Evolutionary conservation across 805 yeast genomes (phyloP).

Genomic region (Kodamaea kaohsiungensis): DNA sequence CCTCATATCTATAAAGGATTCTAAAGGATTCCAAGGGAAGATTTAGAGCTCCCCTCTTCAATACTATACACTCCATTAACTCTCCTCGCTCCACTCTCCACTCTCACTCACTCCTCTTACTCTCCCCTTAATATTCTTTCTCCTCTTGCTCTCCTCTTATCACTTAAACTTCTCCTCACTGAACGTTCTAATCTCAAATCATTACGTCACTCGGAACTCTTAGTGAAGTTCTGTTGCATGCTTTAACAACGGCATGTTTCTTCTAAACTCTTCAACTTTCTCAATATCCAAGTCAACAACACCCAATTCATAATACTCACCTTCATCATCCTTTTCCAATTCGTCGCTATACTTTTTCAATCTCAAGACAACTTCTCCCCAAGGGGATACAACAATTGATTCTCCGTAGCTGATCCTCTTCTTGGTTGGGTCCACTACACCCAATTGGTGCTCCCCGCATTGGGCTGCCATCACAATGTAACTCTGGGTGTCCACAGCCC

Average conservation of each 20-base stretch:
- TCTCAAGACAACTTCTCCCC: constrained; percentile 77
- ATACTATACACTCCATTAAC: too few species aligned
- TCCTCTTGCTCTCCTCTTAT: not conserved
- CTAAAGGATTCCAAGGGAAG: too few species aligned
- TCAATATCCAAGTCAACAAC: constrained; percentile 68
- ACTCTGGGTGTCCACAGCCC: constrained; percentile 88
- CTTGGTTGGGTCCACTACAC: constrained; percentile 23
- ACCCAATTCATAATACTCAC: constrained; percentile 44
- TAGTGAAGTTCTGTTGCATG: constrained; percentile 47
- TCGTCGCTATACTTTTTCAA: constrained; percentile 31
- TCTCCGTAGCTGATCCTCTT: constrained; percentile 83
- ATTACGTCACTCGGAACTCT: too few species aligned
- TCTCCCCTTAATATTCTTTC: not conserved
- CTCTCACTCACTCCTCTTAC: not conserved
- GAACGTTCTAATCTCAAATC: too few species aligned
- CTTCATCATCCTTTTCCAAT: constrained; percentile 21
- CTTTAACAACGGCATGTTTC: constrained; percentile 73
- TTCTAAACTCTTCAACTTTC: constrained; percentile 50
- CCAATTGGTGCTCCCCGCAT: constrained; percentile 65
- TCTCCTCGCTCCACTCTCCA: not conserved
- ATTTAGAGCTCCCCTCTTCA: too few species aligned
- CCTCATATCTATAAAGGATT: not conserved
- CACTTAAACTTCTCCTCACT: not conserved
- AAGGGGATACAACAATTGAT: constrained; percentile 84
- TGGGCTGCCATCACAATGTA: constrained; percentile 91